Base-by-base conservation (phyloP, 2,329 filamentous ascomycete species). In the Trichoderma arundinaceum region DNA sequence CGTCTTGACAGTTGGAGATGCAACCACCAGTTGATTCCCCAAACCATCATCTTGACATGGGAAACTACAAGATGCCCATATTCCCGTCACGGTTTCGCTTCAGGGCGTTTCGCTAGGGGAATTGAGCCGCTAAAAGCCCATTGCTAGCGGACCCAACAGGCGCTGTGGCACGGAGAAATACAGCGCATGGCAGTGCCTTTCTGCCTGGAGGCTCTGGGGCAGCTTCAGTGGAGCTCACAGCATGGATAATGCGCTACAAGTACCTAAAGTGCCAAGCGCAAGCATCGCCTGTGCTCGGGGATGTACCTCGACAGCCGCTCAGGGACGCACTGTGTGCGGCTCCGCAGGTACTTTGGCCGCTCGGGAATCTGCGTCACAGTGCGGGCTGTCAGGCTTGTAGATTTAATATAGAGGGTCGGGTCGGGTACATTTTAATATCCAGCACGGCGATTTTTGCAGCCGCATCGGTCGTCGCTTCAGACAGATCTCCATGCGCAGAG, bases 151-250 rank as follows among this genome's bases (percentile, higher is more conserved):
- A n/a, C n/a, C n/a, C n/a, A n/a, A 41, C 38, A 57, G 28, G 56
- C 56, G 56, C n/a, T 48, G 32, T 48, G 43, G 56, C 56, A 7
- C 58, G 13, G 38, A 19, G 19, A 41, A 61, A 41, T 52, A 51
- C 58, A 61, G 58, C 58, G 58, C 46, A 61, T 61, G 22, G n/a
- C n/a, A n/a, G n/a, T n/a, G n/a, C n/a, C n/a, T n/a, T n/a, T 35
- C 58, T 33, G 58, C 58, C 46, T 61, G 41, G 54, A 58, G 41
- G n/a, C n/a, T n/a, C n/a, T n/a, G n/a, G n/a, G n/a, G n/a, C n/a
- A n/a, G n/a, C 28, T 46, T 12, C 58, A 19, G 46, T 43, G 48
- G 46, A 61, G 15, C 48, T 22, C 32, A 58, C n/a, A n/a, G n/a
- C n/a, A n/a, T n/a, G n/a, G n/a, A n/a, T n/a, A n/a, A n/a, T n/a